These are phyloP conservation scores for Afroboletus lepidellus DNA, from an alignment of 1,284 basidiomycete species.

Conservation along the genomic window DNA sequence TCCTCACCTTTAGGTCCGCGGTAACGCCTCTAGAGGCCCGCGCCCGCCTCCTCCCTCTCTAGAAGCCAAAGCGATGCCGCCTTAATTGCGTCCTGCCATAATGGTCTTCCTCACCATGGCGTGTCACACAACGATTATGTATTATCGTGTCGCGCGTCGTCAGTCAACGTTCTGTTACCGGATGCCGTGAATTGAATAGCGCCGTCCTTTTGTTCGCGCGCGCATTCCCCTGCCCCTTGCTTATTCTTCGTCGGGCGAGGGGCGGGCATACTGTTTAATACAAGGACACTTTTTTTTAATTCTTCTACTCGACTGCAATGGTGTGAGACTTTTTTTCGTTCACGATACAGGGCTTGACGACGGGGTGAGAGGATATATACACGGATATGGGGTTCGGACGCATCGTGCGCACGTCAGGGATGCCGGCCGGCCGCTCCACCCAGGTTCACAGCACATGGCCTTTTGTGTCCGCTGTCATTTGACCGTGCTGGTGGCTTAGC, in stretches of 20 bases:
- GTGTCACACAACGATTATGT: slow-evolving; percentile 10
- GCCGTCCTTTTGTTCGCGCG: neutral
- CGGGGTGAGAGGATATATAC: slow-evolving; percentile 14
- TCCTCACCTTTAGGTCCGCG: slow-evolving; percentile 15
- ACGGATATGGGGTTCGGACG: slow-evolving; percentile 9
- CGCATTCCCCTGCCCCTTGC: neutral
- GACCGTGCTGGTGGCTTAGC: slow-evolving; percentile 6
- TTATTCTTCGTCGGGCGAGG: neutral
- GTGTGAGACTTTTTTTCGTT: neutral
- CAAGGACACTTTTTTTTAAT: no score
- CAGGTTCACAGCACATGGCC: neutral
- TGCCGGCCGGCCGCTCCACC: neutral
- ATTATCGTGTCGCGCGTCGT: neutral
- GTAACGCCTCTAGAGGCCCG: slow-evolving; percentile 14
- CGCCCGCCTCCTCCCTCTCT: neutral
- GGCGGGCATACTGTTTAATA: neutral
- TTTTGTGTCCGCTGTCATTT: slow-evolving; percentile 1
- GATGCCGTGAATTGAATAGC: slow-evolving; percentile 24
- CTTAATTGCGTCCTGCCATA: slow-evolving; percentile 28
- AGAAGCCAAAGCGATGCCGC: slow-evolving; percentile 22
- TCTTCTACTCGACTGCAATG: no score
- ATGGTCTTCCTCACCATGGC: slow-evolving; percentile 11
- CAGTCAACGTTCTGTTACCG: slow-evolving; percentile 14
- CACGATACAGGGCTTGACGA: slow-evolving; percentile 10
- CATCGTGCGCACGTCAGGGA: slow-evolving; percentile 14